Percentiles rank a stretch among this genome's conserved stretches.
Evolutionary conservation across 2,329 filamentous ascomycete species (phyloP).

Genomic region (Epicoccum nigrum): DNA sequence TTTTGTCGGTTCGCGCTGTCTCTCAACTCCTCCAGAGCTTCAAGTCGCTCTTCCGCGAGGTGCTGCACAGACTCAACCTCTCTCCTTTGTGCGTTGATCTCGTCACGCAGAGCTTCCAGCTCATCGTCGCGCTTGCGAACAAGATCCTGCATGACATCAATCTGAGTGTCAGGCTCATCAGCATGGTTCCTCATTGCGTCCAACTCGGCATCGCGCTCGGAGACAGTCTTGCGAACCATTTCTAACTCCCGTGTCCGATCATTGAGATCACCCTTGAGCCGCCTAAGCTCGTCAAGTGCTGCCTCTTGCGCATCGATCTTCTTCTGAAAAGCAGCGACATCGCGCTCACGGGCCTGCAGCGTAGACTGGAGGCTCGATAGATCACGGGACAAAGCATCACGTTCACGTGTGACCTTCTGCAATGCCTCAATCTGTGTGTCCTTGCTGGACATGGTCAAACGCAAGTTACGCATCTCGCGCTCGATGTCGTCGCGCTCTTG

Average conservation of each 20-base stretch:
- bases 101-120: constrained; percentile 61
- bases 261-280: constrained; percentile 34
- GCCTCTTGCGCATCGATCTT: constrained; percentile 40
- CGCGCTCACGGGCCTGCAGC: constrained; percentile 42
- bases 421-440: constrained; percentile 45
- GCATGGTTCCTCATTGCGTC: constrained; percentile 44
- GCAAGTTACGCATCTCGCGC: constrained; percentile 31
- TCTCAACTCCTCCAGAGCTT: constrained; percentile 59
- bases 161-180: constrained; percentile 47
- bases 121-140: constrained; percentile 55
- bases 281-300: constrained; percentile 39
- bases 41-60: constrained; percentile 44
- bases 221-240: constrained; percentile 42
- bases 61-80: constrained; percentile 42
- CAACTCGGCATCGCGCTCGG: constrained; percentile 46
- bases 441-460: constrained; percentile 37
- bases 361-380: constrained; percentile 37
- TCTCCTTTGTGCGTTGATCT: constrained; percentile 39
- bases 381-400: constrained; percentile 39
- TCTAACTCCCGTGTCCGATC: constrained; percentile 46
- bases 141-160: constrained; percentile 51
- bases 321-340: constrained; percentile 38
- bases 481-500: constrained; percentile 34
- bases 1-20: constrained; percentile 52
- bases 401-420: constrained; percentile 43